Evolutionary conservation across 306 rosid species (phyloP).

Genomic region (Cicer yamashitae): DNA sequence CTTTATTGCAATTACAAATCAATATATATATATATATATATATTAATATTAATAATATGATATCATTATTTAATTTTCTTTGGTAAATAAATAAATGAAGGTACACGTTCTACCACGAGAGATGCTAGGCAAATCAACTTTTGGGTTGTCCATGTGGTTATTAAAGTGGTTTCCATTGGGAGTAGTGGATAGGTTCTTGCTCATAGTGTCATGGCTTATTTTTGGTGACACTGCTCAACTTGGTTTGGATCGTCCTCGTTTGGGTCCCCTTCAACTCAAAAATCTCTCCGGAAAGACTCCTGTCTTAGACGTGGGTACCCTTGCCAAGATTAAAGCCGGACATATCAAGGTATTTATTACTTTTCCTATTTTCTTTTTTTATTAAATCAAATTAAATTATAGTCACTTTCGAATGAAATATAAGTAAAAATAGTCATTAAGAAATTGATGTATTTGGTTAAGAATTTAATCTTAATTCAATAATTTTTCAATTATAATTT

Average conservation of each 20-base stretch:
- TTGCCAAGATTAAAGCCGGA: conserved; percentile 86
- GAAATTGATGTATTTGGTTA: too few species aligned
- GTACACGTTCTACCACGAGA: conserved; percentile 97
- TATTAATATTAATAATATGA: neutral
- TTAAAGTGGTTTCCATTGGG: conserved; percentile 89
- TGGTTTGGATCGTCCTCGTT: conserved; percentile 82
- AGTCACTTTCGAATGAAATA: neutral
- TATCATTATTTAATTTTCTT: neutral
- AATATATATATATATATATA: neutral
- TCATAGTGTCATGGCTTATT: conserved; percentile 72
- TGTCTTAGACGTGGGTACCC: conserved; percentile 94
- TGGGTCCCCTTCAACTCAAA: conserved; percentile 97
- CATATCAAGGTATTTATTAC: conserved; percentile 71
- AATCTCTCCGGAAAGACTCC: conserved; percentile 93
- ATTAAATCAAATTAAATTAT: conserved; percentile 18
- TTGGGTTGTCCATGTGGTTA: conserved; percentile 98
- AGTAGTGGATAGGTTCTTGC: conserved; percentile 75
- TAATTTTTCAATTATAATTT: too few species aligned
- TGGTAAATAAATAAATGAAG: conserved; percentile 51
- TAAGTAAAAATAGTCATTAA: too few species aligned
- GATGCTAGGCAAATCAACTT: conserved; percentile 99
- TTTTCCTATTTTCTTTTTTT: neutral
- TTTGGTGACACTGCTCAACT: conserved; percentile 84
- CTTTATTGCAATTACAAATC: neutral
- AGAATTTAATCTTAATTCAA: neutral